These are phyloP conservation scores for Fusarium nygamai DNA, from an alignment of 2,329 filamentous ascomycete species.

Conservation along the genomic window DNA sequence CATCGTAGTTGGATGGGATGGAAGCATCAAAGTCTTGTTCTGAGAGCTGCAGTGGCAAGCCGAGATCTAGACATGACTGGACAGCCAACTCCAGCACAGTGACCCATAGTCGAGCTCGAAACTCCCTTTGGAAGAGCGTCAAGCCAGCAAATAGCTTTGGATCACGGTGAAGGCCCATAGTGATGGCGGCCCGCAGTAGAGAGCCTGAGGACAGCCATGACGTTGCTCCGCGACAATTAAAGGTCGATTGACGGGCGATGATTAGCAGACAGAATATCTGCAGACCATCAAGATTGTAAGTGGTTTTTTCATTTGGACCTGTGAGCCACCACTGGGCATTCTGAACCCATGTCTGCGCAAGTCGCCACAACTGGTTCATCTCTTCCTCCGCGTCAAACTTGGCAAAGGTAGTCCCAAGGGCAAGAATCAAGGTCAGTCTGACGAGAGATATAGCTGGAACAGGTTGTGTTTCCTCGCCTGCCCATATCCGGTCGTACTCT, in stretches of 20 bases:
- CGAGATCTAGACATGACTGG: slow-evolving; percentile 39
- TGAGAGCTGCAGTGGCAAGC: slow-evolving; percentile 33
- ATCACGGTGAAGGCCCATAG: slow-evolving; percentile 42
- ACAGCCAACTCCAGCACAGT: slow-evolving; percentile 39
- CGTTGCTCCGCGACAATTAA: slow-evolving; percentile 40
- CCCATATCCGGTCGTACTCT: slow-evolving; percentile 39
- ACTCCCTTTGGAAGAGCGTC: slow-evolving; percentile 32
- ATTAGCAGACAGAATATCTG: slow-evolving; percentile 40
- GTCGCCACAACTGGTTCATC: slow-evolving; percentile 15
- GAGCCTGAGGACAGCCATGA: slow-evolving; percentile 42
- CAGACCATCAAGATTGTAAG: slow-evolving; percentile 40
- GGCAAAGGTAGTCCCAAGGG: slow-evolving; percentile 40
- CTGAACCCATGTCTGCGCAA: slow-evolving; percentile 41
- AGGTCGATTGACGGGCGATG: slow-evolving; percentile 39
- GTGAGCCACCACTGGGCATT: slow-evolving; percentile 44
- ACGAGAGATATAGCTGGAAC: slow-evolving; percentile 33
- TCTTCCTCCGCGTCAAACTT: slow-evolving; percentile 23
- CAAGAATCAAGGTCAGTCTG: slow-evolving; percentile 35
- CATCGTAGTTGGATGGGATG: slow-evolving; percentile 38
- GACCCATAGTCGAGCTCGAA: slow-evolving; percentile 38
- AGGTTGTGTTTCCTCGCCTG: neutral
- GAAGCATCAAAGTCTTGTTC: slow-evolving; percentile 32
- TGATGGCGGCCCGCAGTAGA: slow-evolving; percentile 39
- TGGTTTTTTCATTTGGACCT: slow-evolving; percentile 39
- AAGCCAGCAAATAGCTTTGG: slow-evolving; percentile 33